Evolutionary conservation across 495 filamentous ascomycete species (phyloP), one percentile per base, ranked within the genome.

Genomic region (Podospora bellae-mahoneyi): DNA sequence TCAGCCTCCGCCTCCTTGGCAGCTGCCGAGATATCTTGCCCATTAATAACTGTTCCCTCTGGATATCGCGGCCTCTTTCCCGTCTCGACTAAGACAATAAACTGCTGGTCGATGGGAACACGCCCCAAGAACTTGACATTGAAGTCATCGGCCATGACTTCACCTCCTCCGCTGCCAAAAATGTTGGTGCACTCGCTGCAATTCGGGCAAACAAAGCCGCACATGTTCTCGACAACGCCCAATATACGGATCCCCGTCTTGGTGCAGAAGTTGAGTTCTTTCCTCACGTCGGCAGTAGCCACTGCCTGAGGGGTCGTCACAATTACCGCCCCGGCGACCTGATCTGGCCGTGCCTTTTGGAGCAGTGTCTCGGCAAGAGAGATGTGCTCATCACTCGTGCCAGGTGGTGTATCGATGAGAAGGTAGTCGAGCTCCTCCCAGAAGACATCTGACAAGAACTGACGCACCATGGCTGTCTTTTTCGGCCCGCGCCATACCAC

Each of bases 401-500:
- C 95, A 0, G 95, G 95, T 28, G 95, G 95, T 2, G 95, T 99
- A 80, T 99, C 95, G 71, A 99, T 90, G 64, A 99, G 85, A 10
- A 99, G 84, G 78, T 92, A 97, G 77, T 97, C 93, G 34, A 93
- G 85, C 13, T 86, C 83, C 34, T 89, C 91, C 95, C 95, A 99
- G n/a, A 89, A 85, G 5, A 97, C 94, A 76, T 97, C 93, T 0
- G 90, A 88, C 27, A 98, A 82, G 74, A 99, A 98, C 74, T 99
- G 95, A 34, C 92, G 89, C 56, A 99, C 93, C 95, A 99, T 98
- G 32, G 96, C 96, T 9, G 96, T 99, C 81, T 99, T 99, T 80
- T 99, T 99, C 0, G 95, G 95, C 0, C 95, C 95, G 60, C 95
- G 88, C 95, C 95, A 99, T 66, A 99, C 92, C 0, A 99, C 93